phyloP scores from a whole-genome alignment of 2,329 filamentous ascomycete species.

The Talaromyces sp. region DNA sequence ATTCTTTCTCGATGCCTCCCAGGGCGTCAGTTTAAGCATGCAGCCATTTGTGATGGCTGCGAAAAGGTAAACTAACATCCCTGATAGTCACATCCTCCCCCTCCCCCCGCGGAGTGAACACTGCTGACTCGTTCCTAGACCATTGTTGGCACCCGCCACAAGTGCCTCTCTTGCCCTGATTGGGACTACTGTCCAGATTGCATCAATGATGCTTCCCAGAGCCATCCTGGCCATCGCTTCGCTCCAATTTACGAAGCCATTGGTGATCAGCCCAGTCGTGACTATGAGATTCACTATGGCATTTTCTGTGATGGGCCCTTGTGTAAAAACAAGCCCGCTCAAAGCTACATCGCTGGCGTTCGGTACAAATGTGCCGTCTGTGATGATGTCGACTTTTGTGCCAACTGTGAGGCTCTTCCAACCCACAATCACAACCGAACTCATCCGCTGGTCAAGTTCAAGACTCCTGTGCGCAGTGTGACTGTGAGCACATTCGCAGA shows the following conservation, averaged over 20 bases:
- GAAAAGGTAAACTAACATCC: slow-evolving; percentile 60
- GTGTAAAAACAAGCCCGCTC: slow-evolving; percentile 61
- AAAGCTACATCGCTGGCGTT: slow-evolving; percentile 71
- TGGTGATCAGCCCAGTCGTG: slow-evolving; percentile 49
- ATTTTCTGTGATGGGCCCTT: slow-evolving; percentile 95
- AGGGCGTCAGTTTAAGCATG: slow-evolving; percentile 79
- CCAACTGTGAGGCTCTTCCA: slow-evolving; percentile 86
- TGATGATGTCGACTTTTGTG: slow-evolving; percentile 93
- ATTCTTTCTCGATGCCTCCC: slow-evolving; percentile 71
- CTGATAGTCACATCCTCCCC: background rate
- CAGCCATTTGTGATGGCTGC: slow-evolving; percentile 92
- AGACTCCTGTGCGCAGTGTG: slow-evolving; percentile 85
- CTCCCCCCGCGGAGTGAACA: background rate
- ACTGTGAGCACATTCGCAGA: slow-evolving; percentile 84
- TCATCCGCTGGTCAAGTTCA: slow-evolving; percentile 97
- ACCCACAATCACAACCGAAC: slow-evolving; percentile 86
- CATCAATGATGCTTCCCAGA: slow-evolving; percentile 64
- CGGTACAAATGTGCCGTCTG: slow-evolving; percentile 98
- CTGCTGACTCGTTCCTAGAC: slow-evolving; percentile 50
- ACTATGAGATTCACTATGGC: slow-evolving; percentile 68
- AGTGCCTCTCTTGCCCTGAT: slow-evolving; percentile 95
- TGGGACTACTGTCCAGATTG: slow-evolving; percentile 93
- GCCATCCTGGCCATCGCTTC: slow-evolving; percentile 85
- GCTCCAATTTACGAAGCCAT: slow-evolving; percentile 79
- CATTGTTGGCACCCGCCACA: slow-evolving; percentile 88